Percentiles rank a stretch among this genome's conserved stretches.
These are phyloP conservation scores for Daedalea quercina DNA, from an alignment of 768 basidiomycete species.

Conservation along the genomic window DNA sequence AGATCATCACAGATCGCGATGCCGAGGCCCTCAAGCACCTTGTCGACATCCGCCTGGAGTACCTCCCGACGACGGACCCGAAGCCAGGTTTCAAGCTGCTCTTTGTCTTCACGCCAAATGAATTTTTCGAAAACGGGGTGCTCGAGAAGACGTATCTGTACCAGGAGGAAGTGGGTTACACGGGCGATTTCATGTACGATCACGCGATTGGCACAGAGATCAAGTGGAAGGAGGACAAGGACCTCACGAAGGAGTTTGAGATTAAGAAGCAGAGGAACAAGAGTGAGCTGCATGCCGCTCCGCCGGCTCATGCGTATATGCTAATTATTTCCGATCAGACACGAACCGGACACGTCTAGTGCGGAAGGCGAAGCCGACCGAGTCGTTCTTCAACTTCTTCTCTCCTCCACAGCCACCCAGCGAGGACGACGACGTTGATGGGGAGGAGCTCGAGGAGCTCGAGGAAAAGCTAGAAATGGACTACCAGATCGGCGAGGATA, in stretches of 20 bases:
- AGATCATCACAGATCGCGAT: slow-evolving; percentile 92
- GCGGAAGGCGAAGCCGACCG: slow-evolving; percentile 81
- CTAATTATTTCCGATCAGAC: slow-evolving; percentile 33
- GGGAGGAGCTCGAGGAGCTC: slow-evolving; percentile 82
- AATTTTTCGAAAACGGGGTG: slow-evolving; percentile 78
- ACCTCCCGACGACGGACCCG: slow-evolving; percentile 55
- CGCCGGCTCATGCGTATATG: neutral
- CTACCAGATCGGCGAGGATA: slow-evolving; percentile 96
- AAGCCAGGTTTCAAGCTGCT: slow-evolving; percentile 89
- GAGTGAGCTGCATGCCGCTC: slow-evolving; percentile 44
- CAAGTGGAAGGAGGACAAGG: slow-evolving; percentile 97
- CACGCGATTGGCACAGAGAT: slow-evolving; percentile 87
- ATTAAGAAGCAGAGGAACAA: slow-evolving; percentile 99
- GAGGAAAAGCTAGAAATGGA: slow-evolving; percentile 94
- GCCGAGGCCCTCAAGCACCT: slow-evolving; percentile 79
- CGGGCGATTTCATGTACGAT: slow-evolving; percentile 96
- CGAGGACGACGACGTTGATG: slow-evolving; percentile 70
- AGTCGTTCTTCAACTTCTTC: slow-evolving; percentile 99
- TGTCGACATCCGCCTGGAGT: slow-evolving; percentile 72
- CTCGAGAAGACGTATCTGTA: slow-evolving; percentile 95
- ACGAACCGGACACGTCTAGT: slow-evolving; percentile 80
- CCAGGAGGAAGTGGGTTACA: slow-evolving; percentile 87
- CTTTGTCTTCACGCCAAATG: slow-evolving; percentile 78
- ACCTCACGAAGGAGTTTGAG: slow-evolving; percentile 95
- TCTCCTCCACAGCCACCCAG: slow-evolving; percentile 67